phyloP scores from a whole-genome alignment of 176 grass and related monocot genomes.

The Carex myosuroides region DNA sequence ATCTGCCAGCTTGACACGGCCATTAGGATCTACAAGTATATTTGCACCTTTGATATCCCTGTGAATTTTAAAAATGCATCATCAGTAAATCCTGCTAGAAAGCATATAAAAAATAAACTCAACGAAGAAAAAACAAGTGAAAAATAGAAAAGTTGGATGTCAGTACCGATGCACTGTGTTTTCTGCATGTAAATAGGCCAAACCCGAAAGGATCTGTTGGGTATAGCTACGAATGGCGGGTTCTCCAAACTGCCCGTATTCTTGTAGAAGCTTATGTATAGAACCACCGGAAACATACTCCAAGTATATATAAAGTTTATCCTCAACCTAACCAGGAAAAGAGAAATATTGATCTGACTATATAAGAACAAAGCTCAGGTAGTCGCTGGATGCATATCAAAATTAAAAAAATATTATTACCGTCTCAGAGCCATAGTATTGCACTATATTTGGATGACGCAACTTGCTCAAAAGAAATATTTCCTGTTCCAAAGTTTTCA shows the following conservation, averaged over 20 bases:
- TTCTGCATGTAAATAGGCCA: conserved; percentile 93
- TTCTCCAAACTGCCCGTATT: conserved; percentile 91
- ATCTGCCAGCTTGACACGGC: conserved; percentile 93
- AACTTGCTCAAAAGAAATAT: conserved; percentile 90
- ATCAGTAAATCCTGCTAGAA: conserved; percentile 11
- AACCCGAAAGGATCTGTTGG: conserved; percentile 93
- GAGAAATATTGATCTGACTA: conserved; percentile 12
- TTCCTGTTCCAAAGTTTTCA: conserved; percentile 51
- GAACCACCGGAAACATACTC: conserved; percentile 99
- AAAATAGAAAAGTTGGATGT: background rate
- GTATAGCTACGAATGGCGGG: conserved; percentile 94
- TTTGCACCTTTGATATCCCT: conserved; percentile 99
- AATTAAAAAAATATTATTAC: conserved; percentile 40
- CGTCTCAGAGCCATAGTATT: conserved; percentile 93
- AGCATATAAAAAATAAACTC: conserved; percentile 8
- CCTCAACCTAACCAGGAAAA: conserved; percentile 51
- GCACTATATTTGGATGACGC: conserved; percentile 95
- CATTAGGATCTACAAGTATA: conserved; percentile 97
- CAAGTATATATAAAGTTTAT: conserved; percentile 97
- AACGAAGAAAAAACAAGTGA: background rate
- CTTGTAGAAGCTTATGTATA: conserved; percentile 96
- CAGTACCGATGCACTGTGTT: conserved; percentile 92
- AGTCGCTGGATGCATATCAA: background rate
- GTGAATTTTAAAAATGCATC: conserved; percentile 26
- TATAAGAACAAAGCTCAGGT: conserved; percentile 19